A percentile compares a stretch with the other conserved stretches of the same genome.
These are phyloP conservation scores for Xylaria multiplex DNA, from an alignment of 2,329 filamentous ascomycete species.

Conservation along the genomic window DNA sequence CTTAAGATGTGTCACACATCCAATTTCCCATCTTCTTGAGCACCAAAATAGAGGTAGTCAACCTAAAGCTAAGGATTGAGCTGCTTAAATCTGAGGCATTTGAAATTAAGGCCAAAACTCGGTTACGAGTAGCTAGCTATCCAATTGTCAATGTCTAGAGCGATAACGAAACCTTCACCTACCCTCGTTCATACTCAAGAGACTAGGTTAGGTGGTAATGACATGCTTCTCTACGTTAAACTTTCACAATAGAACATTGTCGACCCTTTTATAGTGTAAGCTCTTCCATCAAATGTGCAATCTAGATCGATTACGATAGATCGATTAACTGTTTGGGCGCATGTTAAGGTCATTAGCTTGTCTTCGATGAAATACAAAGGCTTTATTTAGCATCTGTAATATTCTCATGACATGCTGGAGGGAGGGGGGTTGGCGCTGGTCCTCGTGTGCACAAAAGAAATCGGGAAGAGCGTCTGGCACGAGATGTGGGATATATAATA, in stretches of 20 bases:
- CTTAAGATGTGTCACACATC: background rate
- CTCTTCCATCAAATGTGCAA: slow-evolving; percentile 14
- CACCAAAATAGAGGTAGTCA: background rate
- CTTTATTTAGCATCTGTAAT: background rate
- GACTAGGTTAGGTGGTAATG: background rate
- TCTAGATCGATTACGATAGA: slow-evolving; percentile 23
- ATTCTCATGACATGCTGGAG: too few relatives aligned
- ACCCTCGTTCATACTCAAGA: background rate
- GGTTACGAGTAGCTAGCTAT: background rate
- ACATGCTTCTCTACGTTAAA: background rate
- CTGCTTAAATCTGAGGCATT: background rate
- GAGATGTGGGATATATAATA: background rate
- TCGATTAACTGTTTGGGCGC: slow-evolving; percentile 15
- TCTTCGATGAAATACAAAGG: background rate
- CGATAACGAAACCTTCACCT: background rate
- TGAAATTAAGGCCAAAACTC: background rate
- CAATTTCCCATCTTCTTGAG: background rate
- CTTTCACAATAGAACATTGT: slow-evolving; percentile 29
- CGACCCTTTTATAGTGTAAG: slow-evolving; percentile 21
- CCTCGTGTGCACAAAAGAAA: background rate
- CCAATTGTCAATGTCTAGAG: background rate
- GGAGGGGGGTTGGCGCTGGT: background rate
- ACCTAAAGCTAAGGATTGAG: background rate
- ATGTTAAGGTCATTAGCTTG: background rate
- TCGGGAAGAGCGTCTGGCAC: background rate